These are phyloP conservation scores for Leishmania arabica DNA, from an alignment of 208 protist species.

Conservation along the genomic window DNA sequence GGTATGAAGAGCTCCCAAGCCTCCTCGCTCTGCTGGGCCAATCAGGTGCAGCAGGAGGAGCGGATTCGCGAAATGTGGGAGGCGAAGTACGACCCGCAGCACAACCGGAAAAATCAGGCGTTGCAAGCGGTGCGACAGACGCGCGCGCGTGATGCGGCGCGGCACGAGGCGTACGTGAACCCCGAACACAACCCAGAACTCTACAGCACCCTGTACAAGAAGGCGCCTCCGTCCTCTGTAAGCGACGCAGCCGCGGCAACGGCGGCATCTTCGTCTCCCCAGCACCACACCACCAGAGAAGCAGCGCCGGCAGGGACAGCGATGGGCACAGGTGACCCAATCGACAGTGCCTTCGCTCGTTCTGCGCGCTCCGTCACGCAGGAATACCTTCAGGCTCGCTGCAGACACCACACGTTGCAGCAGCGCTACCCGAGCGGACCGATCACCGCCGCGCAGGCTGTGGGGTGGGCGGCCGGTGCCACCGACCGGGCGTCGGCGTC, in stretches of 20 bases:
- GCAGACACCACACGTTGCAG: conserved; percentile 32
- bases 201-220: conserved; percentile 44
- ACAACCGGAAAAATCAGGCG: conserved; percentile 8
- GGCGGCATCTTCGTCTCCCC: neutral
- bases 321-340: neutral
- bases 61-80: conserved; percentile 40
- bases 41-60: conserved; percentile 60
- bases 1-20: conserved; percentile 63
- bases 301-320: neutral
- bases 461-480: conserved; percentile 45
- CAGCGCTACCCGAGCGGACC: conserved; percentile 53
- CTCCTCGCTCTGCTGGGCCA: conserved; percentile 56
- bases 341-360: neutral
- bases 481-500: neutral
- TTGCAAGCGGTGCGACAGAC: conserved; percentile 45
- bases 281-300: neutral
- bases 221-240: conserved; percentile 6
- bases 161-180: conserved; percentile 35
- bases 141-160: conserved; percentile 38
- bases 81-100: conserved; percentile 37
- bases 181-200: conserved; percentile 52
- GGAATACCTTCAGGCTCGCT: conserved; percentile 48
- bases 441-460: conserved; percentile 46
- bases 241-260: neutral
- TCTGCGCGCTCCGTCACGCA: conserved; percentile 7